Evolutionary conservation across 2,329 filamentous ascomycete species (phyloP).

Genomic region (Scedosporium boydii): DNA sequence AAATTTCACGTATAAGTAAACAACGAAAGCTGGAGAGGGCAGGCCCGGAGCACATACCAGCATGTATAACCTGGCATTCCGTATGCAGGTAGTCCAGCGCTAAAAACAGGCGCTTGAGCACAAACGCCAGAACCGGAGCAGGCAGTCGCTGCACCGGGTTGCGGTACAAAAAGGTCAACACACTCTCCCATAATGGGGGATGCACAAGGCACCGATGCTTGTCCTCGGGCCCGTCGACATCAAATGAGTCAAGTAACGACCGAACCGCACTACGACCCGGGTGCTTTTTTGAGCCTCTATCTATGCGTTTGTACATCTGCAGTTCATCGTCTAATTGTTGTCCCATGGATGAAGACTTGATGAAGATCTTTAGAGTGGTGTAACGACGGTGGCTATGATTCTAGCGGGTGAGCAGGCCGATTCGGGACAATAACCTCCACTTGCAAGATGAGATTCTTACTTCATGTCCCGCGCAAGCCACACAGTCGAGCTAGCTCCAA

Average conservation of each 20-base stretch:
- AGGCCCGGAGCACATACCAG: too few relatives aligned
- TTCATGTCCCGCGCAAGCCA: background rate
- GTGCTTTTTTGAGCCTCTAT: slow-evolving; percentile 16
- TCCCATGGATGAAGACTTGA: slow-evolving; percentile 15
- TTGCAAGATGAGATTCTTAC: too few relatives aligned
- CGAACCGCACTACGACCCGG: slow-evolving; percentile 21
- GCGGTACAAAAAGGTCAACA: slow-evolving; percentile 25
- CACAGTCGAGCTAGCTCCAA: background rate
- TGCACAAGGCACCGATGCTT: slow-evolving; percentile 27
- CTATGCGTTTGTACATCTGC: slow-evolving; percentile 30
- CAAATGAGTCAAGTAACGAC: slow-evolving; percentile 26
- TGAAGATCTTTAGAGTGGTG: slow-evolving; percentile 24
- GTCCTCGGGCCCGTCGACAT: slow-evolving; percentile 24
- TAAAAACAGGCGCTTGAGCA: slow-evolving; percentile 29
- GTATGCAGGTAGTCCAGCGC: slow-evolving; percentile 36
- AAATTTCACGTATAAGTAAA: slow-evolving; percentile 18
- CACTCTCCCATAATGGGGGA: slow-evolving; percentile 32
- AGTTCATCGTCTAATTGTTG: slow-evolving; percentile 23
- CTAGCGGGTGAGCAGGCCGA: background rate
- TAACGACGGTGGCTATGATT: slow-evolving; percentile 16
- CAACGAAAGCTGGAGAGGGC: too few relatives aligned
- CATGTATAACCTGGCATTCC: slow-evolving; percentile 34
- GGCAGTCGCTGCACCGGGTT: slow-evolving; percentile 28
- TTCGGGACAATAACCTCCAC: too few relatives aligned
- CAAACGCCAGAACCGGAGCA: slow-evolving; percentile 20